phyloP scores from a whole-genome alignment of 148 eudicot genomes.

The Talinum fruticosum region DNA sequence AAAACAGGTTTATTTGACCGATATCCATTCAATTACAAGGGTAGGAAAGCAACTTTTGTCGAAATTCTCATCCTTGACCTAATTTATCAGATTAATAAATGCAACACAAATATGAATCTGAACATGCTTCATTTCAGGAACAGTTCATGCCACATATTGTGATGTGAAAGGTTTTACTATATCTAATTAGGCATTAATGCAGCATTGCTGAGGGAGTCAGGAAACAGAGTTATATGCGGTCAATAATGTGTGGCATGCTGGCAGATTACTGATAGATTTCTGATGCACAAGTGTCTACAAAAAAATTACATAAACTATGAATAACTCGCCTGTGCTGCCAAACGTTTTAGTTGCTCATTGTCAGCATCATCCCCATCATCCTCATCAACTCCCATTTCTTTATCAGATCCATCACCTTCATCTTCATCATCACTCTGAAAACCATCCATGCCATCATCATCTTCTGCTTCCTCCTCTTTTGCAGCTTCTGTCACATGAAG shows the following conservation, averaged over 20 bases:
- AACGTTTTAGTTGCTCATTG: constrained; percentile 56
- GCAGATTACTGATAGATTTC: neutral
- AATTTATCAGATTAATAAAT: too few relatives aligned
- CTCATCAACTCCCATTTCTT: constrained; percentile 92
- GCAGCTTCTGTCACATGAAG: constrained; percentile 58
- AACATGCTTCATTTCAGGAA: neutral
- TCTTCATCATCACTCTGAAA: constrained; percentile 81
- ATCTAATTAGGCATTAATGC: neutral
- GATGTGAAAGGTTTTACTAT: neutral
- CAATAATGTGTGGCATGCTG: too few relatives aligned
- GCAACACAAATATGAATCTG: neutral
- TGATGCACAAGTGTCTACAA: neutral
- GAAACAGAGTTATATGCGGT: neutral
- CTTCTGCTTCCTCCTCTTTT: constrained; percentile 63
- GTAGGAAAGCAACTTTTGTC: neutral
- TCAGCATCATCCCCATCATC: constrained; percentile 92
- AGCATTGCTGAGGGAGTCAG: neutral
- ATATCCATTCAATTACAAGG: neutral
- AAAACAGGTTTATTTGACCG: neutral
- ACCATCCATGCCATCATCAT: constrained; percentile 81
- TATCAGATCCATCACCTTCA: constrained; percentile 63
- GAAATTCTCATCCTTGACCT: neutral
- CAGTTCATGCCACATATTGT: neutral
- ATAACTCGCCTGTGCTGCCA: constrained; percentile 78
- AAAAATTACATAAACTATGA: neutral